phyloP scores from a whole-genome alignment of 352 stramenopile species.

The Poterioochromonas sp. region DNA sequence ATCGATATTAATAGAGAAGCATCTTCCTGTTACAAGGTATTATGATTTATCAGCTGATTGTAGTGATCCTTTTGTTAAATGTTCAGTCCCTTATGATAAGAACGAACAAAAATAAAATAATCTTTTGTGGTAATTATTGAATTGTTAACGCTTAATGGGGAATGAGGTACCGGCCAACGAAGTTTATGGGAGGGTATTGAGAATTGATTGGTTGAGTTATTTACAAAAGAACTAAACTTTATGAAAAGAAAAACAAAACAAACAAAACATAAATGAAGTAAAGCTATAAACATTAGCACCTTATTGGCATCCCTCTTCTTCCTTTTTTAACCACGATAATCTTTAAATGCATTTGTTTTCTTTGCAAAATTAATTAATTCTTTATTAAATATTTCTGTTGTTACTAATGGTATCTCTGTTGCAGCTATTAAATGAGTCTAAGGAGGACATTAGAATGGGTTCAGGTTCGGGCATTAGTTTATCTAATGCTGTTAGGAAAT shows the following conservation, averaged over 20 bases:
- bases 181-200: no score
- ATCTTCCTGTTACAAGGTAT: constrained; percentile 13
- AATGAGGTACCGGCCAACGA: no score
- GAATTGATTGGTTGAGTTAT: no score
- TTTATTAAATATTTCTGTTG: not conserved
- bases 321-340: not conserved
- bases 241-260: no score
- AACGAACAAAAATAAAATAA: no score
- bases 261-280: no score
- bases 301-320: no score
- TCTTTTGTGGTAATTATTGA: no score
- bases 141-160: no score
- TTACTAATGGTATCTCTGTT: not conserved
- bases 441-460: not conserved
- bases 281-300: no score
- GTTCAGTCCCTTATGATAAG: constrained; percentile 15
- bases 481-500: not conserved
- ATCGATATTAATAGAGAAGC: not conserved
- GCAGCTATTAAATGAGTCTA: not conserved
- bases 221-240: no score
- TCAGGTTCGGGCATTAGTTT: not conserved
- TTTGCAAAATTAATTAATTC: not conserved
- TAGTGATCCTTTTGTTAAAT: not conserved
- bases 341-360: not conserved
- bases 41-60: constrained; percentile 19